These are phyloP conservation scores for Teunomyces barrocoloradensis DNA, from an alignment of 805 yeast genomes.

Conservation along the genomic window DNA sequence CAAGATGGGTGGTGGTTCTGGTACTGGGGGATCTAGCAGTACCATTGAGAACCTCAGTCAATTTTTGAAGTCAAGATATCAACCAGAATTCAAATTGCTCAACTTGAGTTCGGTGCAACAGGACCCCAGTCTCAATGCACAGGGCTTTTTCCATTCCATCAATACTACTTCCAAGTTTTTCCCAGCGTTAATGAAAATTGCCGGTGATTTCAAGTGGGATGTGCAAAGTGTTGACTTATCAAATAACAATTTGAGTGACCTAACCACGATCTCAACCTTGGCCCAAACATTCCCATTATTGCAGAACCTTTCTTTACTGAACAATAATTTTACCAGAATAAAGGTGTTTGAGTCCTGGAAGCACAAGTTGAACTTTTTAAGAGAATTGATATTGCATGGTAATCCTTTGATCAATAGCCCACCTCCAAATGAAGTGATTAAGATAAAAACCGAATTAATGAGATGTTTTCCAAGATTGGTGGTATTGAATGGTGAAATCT, in stretches of 20 bases:
- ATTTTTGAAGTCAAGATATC: constrained; percentile 67
- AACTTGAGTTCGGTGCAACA: constrained; percentile 63
- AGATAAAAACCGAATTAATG: constrained; percentile 60
- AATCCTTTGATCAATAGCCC: constrained; percentile 62
- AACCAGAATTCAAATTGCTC: constrained; percentile 60
- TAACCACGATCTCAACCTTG: constrained; percentile 56
- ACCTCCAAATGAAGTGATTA: constrained; percentile 26
- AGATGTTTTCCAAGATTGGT: constrained; percentile 76
- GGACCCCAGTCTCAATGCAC: constrained; percentile 57
- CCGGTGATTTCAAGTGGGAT: constrained; percentile 50
- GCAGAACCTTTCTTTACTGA: constrained; percentile 74
- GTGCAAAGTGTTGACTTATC: constrained; percentile 74
- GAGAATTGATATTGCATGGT: constrained; percentile 75
- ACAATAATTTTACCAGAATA: constrained; percentile 62
- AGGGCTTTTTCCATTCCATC: constrained; percentile 63
- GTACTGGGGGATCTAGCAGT: constrained; percentile 16
- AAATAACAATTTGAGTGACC: constrained; percentile 57
- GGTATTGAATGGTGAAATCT: constrained; percentile 71
- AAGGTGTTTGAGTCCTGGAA: constrained; percentile 71
- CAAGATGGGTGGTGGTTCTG: constrained; percentile 8
- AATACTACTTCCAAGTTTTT: constrained; percentile 77
- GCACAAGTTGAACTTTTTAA: constrained; percentile 65
- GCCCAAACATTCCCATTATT: constrained; percentile 74
- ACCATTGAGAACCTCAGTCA: constrained; percentile 63
- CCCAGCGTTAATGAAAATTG: constrained; percentile 84